These are phyloP conservation scores for Cokeromyces recurvatus DNA, from an alignment of 371 early-diverging fungal genomes.

Conservation along the genomic window DNA sequence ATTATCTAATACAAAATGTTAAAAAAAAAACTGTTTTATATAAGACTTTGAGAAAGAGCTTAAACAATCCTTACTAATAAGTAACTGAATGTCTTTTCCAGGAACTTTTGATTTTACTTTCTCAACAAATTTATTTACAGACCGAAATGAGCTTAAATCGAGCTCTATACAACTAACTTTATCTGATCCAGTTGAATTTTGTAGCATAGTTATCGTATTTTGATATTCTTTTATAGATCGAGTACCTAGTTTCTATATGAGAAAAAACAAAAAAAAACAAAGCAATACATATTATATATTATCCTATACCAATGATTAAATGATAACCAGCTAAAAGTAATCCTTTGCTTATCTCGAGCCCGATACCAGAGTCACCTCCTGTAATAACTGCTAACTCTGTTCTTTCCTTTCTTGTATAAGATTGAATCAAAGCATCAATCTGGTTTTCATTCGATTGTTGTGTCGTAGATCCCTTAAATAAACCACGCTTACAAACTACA, in stretches of 20 bases:
- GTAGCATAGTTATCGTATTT: not conserved
- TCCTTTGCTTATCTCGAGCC: constrained; percentile 30
- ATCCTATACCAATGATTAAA: constrained; percentile 33
- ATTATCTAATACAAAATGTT: constrained; percentile 44
- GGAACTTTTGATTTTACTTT: constrained; percentile 14
- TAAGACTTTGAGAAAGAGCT: too few relatives aligned
- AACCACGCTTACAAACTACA: constrained; percentile 19
- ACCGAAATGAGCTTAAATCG: constrained; percentile 21
- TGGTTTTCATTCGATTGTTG: constrained; percentile 6
- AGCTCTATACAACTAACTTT: constrained; percentile 10
- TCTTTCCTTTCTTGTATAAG: not conserved
- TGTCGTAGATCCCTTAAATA: constrained; percentile 1
- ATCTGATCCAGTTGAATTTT: not conserved
- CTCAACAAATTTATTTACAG: constrained; percentile 19
- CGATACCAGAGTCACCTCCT: constrained; percentile 47
- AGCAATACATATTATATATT: not conserved
- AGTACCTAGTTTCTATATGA: constrained; percentile 1
- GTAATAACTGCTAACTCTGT: constrained; percentile 26
- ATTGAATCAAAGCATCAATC: constrained; percentile 3
- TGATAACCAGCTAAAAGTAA: constrained; percentile 26
- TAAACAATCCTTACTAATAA: constrained; percentile 43
- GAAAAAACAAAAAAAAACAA: too few relatives aligned
- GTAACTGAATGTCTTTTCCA: constrained; percentile 15
- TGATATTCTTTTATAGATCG: not conserved
- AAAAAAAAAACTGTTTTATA: too few relatives aligned